Evolutionary conservation across 179 eudicot species (phyloP), one percentile per base, ranked within the genome.

Genomic region (Beta macrorhiza): DNA sequence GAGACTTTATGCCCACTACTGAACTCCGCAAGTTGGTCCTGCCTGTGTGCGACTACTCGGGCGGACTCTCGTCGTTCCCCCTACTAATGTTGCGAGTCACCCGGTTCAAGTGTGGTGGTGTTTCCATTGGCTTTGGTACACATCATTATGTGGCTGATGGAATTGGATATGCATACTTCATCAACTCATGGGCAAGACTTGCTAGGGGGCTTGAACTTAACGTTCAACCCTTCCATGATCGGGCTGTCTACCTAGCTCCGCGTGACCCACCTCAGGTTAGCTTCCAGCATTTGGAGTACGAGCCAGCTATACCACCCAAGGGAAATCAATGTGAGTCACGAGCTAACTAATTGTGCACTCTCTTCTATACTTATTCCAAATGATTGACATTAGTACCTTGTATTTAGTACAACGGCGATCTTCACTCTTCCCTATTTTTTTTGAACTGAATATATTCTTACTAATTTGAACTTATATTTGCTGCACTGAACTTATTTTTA

Each of bases 91-190:
- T 71, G 59, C 89, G 90, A 91, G 78, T 93, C 17, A 93, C 97
- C 44, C 85, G 88, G 74, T 93, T 93, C 85, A 85, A 85, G 71
- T 93, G 97, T 47, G 94, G 94, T 0, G 92, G 93, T 53, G 97
- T 86, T 0, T 89, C 92, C 1, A 89, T 92, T 4, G 95, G 93
- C 10, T 91, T 92, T 9, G 93, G 92, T 8, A 87, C 85, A 86
- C 93, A 90, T 53, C 97, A 93, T 78, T 91, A 87, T 49, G 90
- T 79, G 12, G 92, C 89, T 2, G 96, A 92, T 59, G 95, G 95
- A 55, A 83, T 84, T 70, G 86, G 90, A 1, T 89, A 86, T 17
- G 82, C 86, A 67, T 91, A 89, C 80, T 90, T 90, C 81, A 81
- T 89, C 70, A 88, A 88, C 85, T 86, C 92, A 13, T 91, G 92